These are phyloP conservation scores for Megacollybia marginata DNA, from an alignment of 768 basidiomycete species.

Conservation along the genomic window DNA sequence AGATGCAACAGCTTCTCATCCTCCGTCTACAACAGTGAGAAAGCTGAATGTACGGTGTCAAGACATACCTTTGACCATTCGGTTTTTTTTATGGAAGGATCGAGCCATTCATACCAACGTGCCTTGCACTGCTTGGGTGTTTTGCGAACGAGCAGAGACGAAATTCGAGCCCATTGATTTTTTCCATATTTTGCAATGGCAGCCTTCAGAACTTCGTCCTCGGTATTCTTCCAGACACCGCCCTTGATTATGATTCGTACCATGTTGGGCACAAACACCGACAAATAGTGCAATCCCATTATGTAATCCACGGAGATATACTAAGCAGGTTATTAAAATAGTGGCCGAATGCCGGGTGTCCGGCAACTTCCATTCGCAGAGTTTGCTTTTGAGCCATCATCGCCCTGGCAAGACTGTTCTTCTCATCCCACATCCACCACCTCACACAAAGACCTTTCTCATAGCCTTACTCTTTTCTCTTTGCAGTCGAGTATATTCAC, in stretches of 20 bases:
- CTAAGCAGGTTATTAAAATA: no score
- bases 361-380: conserved; percentile 16
- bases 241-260: conserved; percentile 91
- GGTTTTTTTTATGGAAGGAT: conserved; percentile 99
- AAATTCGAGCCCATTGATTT: conserved; percentile 98
- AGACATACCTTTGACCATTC: conserved; percentile 92
- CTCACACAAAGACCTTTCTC: no score
- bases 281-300: no score
- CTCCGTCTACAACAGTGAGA: conserved; percentile 56
- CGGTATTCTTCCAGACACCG: conserved; percentile 93
- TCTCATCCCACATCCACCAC: no score
- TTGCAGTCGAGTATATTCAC: no score
- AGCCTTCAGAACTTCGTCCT: conserved; percentile 98
- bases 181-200: conserved; percentile 97
- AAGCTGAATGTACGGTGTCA: neutral
- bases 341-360: neutral
- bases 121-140: conserved; percentile 99
- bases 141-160: conserved; percentile 93
- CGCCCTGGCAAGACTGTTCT: neutral
- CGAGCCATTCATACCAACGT: conserved; percentile 99
- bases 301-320: no score
- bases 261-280: conserved; percentile 32
- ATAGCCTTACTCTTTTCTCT: no score
- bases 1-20: conserved; percentile 98
- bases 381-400: conserved; percentile 5